A percentile compares a stretch with the other conserved stretches of the same genome.
phyloP scores from a whole-genome alignment of 1,284 basidiomycete genomes.

The Moesziomyces globuligerus region DNA sequence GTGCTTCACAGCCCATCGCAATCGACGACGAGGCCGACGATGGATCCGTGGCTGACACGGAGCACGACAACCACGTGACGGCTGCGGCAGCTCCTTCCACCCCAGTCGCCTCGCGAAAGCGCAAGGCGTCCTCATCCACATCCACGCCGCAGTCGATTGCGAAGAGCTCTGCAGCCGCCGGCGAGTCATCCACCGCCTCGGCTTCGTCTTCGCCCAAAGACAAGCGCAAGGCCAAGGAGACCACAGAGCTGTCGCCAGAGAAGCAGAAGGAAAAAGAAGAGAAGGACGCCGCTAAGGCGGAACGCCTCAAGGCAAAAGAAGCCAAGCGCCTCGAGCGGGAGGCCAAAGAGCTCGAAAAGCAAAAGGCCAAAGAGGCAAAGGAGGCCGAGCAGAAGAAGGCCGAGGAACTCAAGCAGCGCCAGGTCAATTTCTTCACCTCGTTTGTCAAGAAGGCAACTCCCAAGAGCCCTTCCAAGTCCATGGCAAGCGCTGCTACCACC shows the following conservation, averaged over 20 bases:
- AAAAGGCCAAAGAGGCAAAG: constrained; percentile 55
- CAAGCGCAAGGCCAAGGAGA: constrained; percentile 47
- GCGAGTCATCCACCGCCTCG: constrained; percentile 23
- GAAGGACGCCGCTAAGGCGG: constrained; percentile 69
- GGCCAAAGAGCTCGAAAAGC: constrained; percentile 65
- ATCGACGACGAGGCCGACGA: constrained; percentile 41
- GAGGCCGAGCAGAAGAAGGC: constrained; percentile 69
- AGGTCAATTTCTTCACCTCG: constrained; percentile 56
- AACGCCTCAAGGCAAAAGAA: constrained; percentile 29
- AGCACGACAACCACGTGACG: constrained; percentile 7
- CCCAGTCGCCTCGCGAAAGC: constrained; percentile 19
- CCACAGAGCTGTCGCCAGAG: constrained; percentile 41
- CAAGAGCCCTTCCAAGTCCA: constrained; percentile 22
- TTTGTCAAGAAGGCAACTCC: constrained; percentile 56
- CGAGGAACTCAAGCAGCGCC: constrained; percentile 63
- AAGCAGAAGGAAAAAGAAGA: constrained; percentile 67
- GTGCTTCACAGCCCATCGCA: constrained; percentile 18
- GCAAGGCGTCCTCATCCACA: constrained; percentile 28
- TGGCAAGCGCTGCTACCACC: constrained; percentile 4
- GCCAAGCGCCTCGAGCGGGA: constrained; percentile 52
- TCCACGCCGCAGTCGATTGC: constrained; percentile 25
- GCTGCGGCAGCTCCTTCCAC: constrained; percentile 16
- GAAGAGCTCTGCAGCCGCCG: constrained; percentile 14
- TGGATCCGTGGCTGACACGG: constrained; percentile 31
- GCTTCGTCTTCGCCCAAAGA: constrained; percentile 39